Base-by-base conservation (phyloP, 257 asterid species). In the Solanum corneliomulleri region DNA sequence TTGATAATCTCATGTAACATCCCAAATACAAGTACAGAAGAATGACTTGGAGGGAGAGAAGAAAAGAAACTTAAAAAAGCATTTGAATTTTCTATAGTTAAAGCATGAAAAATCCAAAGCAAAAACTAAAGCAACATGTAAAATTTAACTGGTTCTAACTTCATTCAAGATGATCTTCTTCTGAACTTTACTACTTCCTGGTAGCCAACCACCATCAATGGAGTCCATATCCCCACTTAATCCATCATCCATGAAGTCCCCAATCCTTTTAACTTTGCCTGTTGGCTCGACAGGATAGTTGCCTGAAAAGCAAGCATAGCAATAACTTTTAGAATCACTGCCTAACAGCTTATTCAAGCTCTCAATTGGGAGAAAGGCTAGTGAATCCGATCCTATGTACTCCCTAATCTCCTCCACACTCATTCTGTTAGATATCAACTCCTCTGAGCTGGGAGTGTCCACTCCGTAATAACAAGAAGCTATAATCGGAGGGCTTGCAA, bases 401-500 rank as follows among this genome's bases (percentile, higher is more conserved):
- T 94, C 92, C 89, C 96, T 88, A 31, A 95, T 94, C 94, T 93
- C 94, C 89, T 95, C 98, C 84, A 91, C 94, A 1, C 62, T 91
- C 98, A 96, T 94, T 88, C 94, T 87, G 37, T 95, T 94, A 44
- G 99, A 94, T 35, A 96, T 96, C 94, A 96, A 85, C 88, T 95
- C 98, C 44, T 91, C 95, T 1, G 96, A 13, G 44, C 95, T 93
- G 7, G 99, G 99, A 20, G 98, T 96, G 33, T 96, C 98, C 18
- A 96, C 99, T 1, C 98, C 99, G 82, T 96, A 96, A 45, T 93
- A 96, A 71, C 99, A 96, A 68, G 98, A 94, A 3, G 90, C 98
- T 21, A 97, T 93, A 4, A 97, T 93, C 1, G 99, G 99, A 6
- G 99, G 99, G 89, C 98, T 94, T 0, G 99, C 99, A 7, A 97